Evolutionary conservation across 495 filamentous ascomycete species (phyloP).

Genomic region (Aspergillus indologenus): DNA sequence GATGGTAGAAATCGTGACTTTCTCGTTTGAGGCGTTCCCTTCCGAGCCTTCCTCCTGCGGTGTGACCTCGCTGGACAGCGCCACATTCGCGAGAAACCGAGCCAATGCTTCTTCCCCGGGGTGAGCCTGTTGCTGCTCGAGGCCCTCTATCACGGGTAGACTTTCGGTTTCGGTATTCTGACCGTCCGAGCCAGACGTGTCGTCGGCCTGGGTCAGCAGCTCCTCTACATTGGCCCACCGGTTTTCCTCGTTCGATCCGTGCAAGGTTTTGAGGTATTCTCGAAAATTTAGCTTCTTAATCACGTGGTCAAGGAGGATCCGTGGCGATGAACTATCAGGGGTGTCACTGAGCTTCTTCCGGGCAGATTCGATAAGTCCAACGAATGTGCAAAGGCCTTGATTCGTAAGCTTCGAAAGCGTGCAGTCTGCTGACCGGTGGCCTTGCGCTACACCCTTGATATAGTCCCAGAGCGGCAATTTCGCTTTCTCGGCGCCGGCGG

Average conservation of each 20-base stretch:
- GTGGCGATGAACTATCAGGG: conserved; percentile 49
- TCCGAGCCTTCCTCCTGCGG: conserved; percentile 51
- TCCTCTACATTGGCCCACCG: conserved; percentile 94
- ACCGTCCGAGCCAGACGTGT: conserved; percentile 37
- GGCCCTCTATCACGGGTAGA: conserved; percentile 73
- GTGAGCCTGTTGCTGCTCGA: conserved; percentile 61
- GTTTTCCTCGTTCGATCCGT: conserved; percentile 73
- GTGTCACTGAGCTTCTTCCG: conserved; percentile 56
- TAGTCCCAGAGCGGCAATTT: conserved; percentile 70
- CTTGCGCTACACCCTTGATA: conserved; percentile 67
- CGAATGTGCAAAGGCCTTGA: conserved; percentile 58
- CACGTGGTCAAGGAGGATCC: conserved; percentile 71
- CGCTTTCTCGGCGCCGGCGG: conserved; percentile 67
- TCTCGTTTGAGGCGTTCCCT: conserved; percentile 48
- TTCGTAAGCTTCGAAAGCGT: conserved; percentile 67
- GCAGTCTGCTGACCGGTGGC: conserved; percentile 60
- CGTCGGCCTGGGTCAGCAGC: conserved; percentile 73
- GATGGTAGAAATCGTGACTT: conserved; percentile 92
- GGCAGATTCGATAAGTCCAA: conserved; percentile 59
- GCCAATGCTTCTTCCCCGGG: conserved; percentile 65
- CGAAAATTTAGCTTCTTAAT: conserved; percentile 71
- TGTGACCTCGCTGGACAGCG: conserved; percentile 74
- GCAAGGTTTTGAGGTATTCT: conserved; percentile 63
- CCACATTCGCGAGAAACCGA: conserved; percentile 84
- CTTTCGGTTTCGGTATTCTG: conserved; percentile 56